Base-by-base conservation (phyloP, 2,329 filamentous ascomycete species). In the Stagonosporopsis cucurbitacearum region DNA sequence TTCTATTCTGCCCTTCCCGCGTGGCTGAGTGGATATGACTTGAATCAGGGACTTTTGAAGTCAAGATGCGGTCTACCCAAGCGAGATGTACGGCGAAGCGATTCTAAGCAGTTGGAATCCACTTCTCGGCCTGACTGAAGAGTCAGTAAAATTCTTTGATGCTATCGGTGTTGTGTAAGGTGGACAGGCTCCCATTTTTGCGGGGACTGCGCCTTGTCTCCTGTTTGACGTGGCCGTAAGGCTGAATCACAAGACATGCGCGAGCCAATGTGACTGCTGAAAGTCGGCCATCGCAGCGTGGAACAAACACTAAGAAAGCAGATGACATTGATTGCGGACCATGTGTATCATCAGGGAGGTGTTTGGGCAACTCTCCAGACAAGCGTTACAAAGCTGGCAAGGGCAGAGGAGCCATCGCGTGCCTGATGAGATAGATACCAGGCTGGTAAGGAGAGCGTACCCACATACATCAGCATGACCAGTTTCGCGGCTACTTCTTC, bases 401-500 rank as follows among this genome's bases (percentile, higher is more conserved):
- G 32, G 12, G 35, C 41, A 35, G 22, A 26, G 15, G 25, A 45
- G 35, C 33, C 9, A 12, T 57, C 36, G 64, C 64, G 58, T 67
- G 66, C 56, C 60, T 60, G 49, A 63, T 60, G 50, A 56, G 50
- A 40, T 20, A 56, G 50, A 40, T 20, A 37, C 49, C 54, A 54
- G 62, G 57, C 49, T 50, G 48, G 47, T 57, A 57, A 58, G 45
- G 59, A 71, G 66, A 51, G 59, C 65, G 65, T 66, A 65, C 36
- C 57, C 61, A 73, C 70, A 60, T 74, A 74, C 71, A 74, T 70
- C 65, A 68, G 65, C 65, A 59, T 68, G 13, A 65, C 65, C 49
- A 55, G 57, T 54, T 60, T 41, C 17, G 41, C 62, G 53, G 58
- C 60, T 61, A 56, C 54, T 55, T 49, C 7, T 56, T 51, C 55